Conservation (phyloP, 768 basidiomycete genomes). For the Boletus bicolor region DNA sequence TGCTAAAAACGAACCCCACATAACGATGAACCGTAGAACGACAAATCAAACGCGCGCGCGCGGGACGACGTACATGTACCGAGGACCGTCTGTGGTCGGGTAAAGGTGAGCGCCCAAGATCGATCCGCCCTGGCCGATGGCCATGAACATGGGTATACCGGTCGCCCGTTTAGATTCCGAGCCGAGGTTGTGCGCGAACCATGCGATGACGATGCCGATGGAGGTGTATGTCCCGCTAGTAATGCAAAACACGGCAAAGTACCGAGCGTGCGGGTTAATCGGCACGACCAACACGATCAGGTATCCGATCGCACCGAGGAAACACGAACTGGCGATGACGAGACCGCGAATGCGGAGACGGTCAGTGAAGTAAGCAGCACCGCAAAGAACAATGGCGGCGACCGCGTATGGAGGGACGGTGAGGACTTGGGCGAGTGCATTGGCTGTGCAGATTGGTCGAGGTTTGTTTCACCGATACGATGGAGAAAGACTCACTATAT, state of each 20-base stretch:
- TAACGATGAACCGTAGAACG: no score
- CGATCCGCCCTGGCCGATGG: slow-evolving; percentile 76
- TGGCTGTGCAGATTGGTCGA: slow-evolving; percentile 37
- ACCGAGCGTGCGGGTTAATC: slow-evolving; percentile 57
- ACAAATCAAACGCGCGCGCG: no score
- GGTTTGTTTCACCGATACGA: not conserved
- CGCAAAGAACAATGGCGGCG: slow-evolving; percentile 58
- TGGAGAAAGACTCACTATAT: slow-evolving; percentile 47
- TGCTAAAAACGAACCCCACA: slow-evolving; percentile 20
- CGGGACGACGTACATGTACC: slow-evolving; percentile 51
- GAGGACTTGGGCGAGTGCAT: slow-evolving; percentile 65
- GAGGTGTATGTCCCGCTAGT: slow-evolving; percentile 74
- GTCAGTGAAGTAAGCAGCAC: slow-evolving; percentile 62
- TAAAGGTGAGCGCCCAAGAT: slow-evolving; percentile 74
- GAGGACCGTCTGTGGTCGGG: slow-evolving; percentile 59
- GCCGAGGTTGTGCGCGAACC: slow-evolving; percentile 78
- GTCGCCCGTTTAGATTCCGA: slow-evolving; percentile 77
- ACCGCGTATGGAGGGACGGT: slow-evolving; percentile 83
- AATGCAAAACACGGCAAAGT: slow-evolving; percentile 78
- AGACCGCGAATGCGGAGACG: slow-evolving; percentile 57
- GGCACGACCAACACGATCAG: slow-evolving; percentile 56
- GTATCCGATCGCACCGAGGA: slow-evolving; percentile 45
- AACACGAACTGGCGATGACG: slow-evolving; percentile 30
- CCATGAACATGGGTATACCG: slow-evolving; percentile 75
- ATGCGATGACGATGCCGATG: slow-evolving; percentile 71